phyloP scores from a whole-genome alignment of 352 stramenopile species.

The Elongisporangium undulatum region DNA sequence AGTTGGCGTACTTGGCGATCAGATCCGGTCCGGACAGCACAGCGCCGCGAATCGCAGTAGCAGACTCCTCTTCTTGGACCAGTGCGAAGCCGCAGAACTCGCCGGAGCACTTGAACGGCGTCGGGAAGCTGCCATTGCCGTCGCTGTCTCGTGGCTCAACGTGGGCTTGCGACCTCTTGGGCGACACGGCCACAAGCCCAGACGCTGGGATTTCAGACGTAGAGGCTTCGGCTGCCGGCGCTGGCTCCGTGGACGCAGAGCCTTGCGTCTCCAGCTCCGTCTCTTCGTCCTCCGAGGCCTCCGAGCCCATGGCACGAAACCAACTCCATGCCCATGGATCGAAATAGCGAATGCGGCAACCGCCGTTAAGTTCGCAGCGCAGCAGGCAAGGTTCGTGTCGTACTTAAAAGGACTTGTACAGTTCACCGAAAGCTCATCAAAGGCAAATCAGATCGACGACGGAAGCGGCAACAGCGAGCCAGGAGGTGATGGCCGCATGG shows the following conservation, averaged over 20 bases:
- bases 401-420: too few species aligned
- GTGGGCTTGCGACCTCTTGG: neutral
- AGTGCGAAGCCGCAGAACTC: constrained; percentile 67
- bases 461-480: too few species aligned
- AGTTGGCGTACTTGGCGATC: neutral
- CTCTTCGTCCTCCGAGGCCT: neutral
- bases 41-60: neutral
- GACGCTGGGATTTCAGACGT: neutral
- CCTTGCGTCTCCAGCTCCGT: neutral
- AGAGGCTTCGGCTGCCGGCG: neutral
- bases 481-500: too few species aligned
- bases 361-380: neutral
- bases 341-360: neutral
- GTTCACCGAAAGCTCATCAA: too few species aligned
- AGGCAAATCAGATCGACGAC: too few species aligned
- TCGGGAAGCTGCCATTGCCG: constrained; percentile 27
- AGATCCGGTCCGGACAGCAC: neutral
- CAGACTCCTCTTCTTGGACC: constrained; percentile 18
- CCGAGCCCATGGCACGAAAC: neutral
- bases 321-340: neutral
- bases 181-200: neutral
- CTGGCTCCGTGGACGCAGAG: neutral
- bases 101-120: constrained; percentile 72
- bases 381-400: too few species aligned
- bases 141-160: neutral